Evolutionary conservation across 306 rosid genomes (phyloP), one percentile per base, ranked within the genome.

Genomic region (Inga laurina): DNA sequence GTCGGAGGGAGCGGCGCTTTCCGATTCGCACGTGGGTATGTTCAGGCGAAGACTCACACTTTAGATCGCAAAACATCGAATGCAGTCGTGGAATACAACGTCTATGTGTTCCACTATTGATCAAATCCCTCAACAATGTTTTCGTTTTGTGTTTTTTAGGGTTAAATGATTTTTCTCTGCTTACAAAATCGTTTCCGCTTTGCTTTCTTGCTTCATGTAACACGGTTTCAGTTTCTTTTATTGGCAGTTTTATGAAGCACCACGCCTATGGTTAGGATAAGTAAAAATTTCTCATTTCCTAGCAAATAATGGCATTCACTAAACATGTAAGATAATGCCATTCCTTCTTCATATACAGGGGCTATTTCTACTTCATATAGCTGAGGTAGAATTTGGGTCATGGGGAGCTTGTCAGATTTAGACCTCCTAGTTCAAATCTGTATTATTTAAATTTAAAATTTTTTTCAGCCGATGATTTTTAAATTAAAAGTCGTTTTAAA

Each of bases 11-110:
- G 87, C 0, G 93, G 93, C 18, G 70, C 77, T 39, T 90, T 91
- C 86, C 83, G 91, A 71, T 91, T 90, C 39, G 93, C 93, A 0
- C 87, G 88, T 11, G 95, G 95, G 7, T 91, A 90, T 62, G 93
- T 86, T 61, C 89, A 27, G 61, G 93, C 93, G 5, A 84, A 48
- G 56, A 86, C 93, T 70, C 82, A 85, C 35, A 8, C 24, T 8
- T 0, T 80, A 2, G 48, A 91, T 45, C 0, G 7, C 21, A 67
- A 32, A 10, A 73, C 85, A 7, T 81, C 82, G 5, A 69, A 91
- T 68, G 91, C 90, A 62, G 57, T 88, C 8, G 90, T 89, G 32
- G 91, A 91, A 48, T 91, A 86, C 72, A 81, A 86, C 41, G 88
- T 89, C 24, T 88, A 88, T 16, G 93, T 88, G n/a, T 84, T 84